Evolutionary conservation across 257 asterid species (phyloP).

Genomic region (Misopates orontium): DNA sequence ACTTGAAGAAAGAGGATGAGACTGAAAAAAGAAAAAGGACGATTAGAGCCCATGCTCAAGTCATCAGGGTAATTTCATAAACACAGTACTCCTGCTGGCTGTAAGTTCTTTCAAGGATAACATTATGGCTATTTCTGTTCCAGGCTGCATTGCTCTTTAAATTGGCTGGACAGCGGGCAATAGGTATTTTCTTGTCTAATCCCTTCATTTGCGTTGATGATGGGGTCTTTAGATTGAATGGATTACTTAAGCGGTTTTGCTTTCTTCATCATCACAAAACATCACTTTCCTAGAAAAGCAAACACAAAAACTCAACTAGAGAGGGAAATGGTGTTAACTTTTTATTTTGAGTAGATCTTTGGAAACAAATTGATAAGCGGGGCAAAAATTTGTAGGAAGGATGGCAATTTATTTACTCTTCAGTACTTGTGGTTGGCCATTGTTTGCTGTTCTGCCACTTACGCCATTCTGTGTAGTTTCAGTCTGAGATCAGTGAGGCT

Average conservation of each 20-base stretch:
- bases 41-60: slow-evolving; percentile 99
- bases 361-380: neutral
- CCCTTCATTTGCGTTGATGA: slow-evolving; percentile 12
- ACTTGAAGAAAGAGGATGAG: slow-evolving; percentile 72
- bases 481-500: neutral
- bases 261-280: neutral
- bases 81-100: slow-evolving; percentile 5
- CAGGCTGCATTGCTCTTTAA: slow-evolving; percentile 97
- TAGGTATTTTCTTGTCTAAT: slow-evolving; percentile 49
- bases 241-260: slow-evolving; percentile 1
- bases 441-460: neutral
- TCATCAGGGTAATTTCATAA: slow-evolving; percentile 65
- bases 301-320: neutral
- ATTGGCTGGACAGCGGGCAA: slow-evolving; percentile 90
- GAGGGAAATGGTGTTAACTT: neutral
- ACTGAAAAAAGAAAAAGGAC: slow-evolving; percentile 67
- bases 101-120: slow-evolving; percentile 23
- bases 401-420: too few relatives aligned
- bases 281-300: neutral
- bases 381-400: neutral
- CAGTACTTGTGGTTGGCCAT: neutral
- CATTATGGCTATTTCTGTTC: slow-evolving; percentile 9
- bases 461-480: neutral
- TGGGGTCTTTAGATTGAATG: neutral
- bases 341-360: neutral